These are phyloP conservation scores for Fusarium sterilihyphosum DNA, from an alignment of 2,329 filamentous ascomycete species.

Conservation along the genomic window DNA sequence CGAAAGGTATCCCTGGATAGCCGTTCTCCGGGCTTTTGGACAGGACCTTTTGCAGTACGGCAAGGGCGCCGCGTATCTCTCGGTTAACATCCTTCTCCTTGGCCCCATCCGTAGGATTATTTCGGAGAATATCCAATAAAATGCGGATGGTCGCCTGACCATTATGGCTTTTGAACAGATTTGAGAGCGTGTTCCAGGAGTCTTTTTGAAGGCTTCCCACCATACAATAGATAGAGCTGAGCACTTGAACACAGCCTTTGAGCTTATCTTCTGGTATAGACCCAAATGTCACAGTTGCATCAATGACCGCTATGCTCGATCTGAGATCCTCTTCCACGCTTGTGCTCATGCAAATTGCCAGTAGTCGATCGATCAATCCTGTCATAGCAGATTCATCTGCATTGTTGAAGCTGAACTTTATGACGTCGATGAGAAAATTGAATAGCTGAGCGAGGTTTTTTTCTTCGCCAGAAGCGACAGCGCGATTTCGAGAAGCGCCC, in stretches of 20 bases:
- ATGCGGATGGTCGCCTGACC: conserved; percentile 75
- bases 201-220: conserved; percentile 68
- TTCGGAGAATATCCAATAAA: conserved; percentile 69
- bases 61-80: conserved; percentile 70
- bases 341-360: conserved; percentile 75
- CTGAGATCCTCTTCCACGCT: conserved; percentile 71
- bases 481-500: conserved; percentile 49
- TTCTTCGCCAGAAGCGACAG: conserved; percentile 61
- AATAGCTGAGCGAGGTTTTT: conserved; percentile 73
- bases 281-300: conserved; percentile 77
- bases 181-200: conserved; percentile 76
- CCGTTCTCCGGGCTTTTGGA: conserved; percentile 67
- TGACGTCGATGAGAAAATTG: conserved; percentile 71
- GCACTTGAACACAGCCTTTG: conserved; percentile 72
- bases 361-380: conserved; percentile 68
- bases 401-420: conserved; percentile 80
- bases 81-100: conserved; percentile 63
- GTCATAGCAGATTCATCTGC: conserved; percentile 71
- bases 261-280: conserved; percentile 72
- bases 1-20: conserved; percentile 68
- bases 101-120: conserved; percentile 56
- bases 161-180: conserved; percentile 78
- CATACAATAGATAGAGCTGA: conserved; percentile 77
- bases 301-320: conserved; percentile 73
- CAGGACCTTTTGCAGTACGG: conserved; percentile 71